A percentile compares a stretch with the other conserved stretches of the same genome.
Evolutionary conservation across 2,329 filamentous ascomycete genomes (phyloP).

Genomic region (Botrytis byssoidea): DNA sequence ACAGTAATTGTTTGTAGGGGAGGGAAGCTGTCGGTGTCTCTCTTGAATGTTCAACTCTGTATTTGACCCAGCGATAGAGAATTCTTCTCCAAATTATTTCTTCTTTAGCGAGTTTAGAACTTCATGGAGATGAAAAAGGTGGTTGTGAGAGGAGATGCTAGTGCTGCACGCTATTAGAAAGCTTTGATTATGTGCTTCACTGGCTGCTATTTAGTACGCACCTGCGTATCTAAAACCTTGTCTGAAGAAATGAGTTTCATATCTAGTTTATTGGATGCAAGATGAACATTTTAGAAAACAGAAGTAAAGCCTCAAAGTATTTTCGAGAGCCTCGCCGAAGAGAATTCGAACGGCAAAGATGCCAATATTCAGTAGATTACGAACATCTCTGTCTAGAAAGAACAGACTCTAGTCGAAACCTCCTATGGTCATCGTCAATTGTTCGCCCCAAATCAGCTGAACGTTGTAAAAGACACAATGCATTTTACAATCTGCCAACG

Average conservation of each 20-base stretch:
- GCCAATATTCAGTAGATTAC: not conserved
- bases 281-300: not conserved
- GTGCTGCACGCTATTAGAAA: not conserved
- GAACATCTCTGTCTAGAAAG: rapidly evolving
- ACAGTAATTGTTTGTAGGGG: not conserved
- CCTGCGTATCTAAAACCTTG: not conserved
- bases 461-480: not conserved
- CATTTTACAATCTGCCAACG: not conserved
- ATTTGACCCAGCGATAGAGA: no score
- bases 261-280: not conserved
- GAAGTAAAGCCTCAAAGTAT: not conserved
- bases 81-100: not conserved
- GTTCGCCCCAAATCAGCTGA: not conserved
- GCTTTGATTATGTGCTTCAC: not conserved
- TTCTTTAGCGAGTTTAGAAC: not conserved
- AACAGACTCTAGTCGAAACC: not conserved
- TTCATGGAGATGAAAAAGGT: not conserved
- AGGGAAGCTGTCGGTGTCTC: not conserved
- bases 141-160: not conserved
- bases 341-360: not conserved
- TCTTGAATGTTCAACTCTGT: not conserved
- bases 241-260: not conserved
- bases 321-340: no score
- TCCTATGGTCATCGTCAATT: not conserved
- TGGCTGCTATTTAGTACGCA: not conserved